These are phyloP conservation scores for Eimeria necatrix DNA, from an alignment of 169 alveolate genomes.

Conservation along the genomic window DNA sequence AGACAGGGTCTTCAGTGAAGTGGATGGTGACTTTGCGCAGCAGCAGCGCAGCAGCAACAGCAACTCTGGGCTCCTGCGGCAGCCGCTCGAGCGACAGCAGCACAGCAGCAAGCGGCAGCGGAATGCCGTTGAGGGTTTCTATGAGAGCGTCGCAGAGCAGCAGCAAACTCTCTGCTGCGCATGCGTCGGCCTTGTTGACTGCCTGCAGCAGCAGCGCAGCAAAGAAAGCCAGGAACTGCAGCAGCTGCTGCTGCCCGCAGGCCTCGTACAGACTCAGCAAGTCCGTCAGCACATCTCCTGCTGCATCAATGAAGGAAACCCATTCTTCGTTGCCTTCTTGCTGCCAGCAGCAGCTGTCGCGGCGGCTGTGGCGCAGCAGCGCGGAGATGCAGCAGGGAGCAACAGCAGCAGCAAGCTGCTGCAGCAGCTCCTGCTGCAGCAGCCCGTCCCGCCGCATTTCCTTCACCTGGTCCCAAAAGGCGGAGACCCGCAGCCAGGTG, in stretches of 20 bases:
- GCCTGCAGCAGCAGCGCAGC: slow-evolving; percentile 46
- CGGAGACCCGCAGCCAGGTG: slow-evolving; percentile 60
- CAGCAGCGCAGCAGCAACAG: slow-evolving; percentile 52
- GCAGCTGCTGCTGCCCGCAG: slow-evolving; percentile 65
- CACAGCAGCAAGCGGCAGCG: slow-evolving; percentile 67
- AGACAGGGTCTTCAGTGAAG: slow-evolving; percentile 70
- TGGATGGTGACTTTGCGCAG: slow-evolving; percentile 72
- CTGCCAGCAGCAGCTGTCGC: slow-evolving; percentile 73
- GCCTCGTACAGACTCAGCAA: slow-evolving; percentile 52
- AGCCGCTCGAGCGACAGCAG: slow-evolving; percentile 58
- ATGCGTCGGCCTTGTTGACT: slow-evolving; percentile 25
- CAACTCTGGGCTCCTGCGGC: slow-evolving; percentile 10
- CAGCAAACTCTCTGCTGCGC: slow-evolving; percentile 22
- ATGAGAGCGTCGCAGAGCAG: slow-evolving; percentile 62
- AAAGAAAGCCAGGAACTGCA: slow-evolving; percentile 32
- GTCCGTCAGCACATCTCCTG: slow-evolving; percentile 64
- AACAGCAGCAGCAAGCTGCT: slow-evolving; percentile 34
- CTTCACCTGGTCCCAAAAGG: slow-evolving; percentile 67
- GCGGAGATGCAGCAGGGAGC: slow-evolving; percentile 59
- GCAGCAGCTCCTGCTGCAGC: slow-evolving; percentile 56
- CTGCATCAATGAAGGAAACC: slow-evolving; percentile 43
- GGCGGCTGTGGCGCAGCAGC: slow-evolving; percentile 74
- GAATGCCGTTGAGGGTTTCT: slow-evolving; percentile 64
- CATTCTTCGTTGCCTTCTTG: slow-evolving; percentile 15
- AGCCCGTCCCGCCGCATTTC: slow-evolving; percentile 68